Evolutionary conservation across 23 red algal genomes (phyloP), one percentile per base, ranked within the genome.

Genomic region (Gracilaria gracilis): DNA sequence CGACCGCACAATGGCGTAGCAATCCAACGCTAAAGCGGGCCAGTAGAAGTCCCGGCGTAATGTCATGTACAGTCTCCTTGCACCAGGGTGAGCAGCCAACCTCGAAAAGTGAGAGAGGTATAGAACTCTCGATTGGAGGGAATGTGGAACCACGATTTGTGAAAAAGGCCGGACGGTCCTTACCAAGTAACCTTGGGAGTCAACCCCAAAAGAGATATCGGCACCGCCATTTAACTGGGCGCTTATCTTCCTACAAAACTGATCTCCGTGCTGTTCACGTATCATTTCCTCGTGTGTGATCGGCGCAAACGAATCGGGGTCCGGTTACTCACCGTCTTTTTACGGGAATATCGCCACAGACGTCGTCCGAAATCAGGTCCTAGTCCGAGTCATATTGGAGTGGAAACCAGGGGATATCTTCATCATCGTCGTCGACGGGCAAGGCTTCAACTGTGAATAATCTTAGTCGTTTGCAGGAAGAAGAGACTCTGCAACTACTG

Each of bases 141-240:
- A 40, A 21, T 31, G 31, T 17, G 50, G 51, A 21, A 80, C 54
- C 40, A 80, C 0, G 47, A 80, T 53, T 80, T 50, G 75, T 53
- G 35, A 16, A 20, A 0, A 15, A 32, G 38, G 20, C 0, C 54
- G 40, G 17, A 80, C 75, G 20, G 0, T 47, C 31, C 38, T 40
- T 7, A 46, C 42, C 42, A 46, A 46, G 42, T 46, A 46, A 46
- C 42, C 42, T 46, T 46, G 42, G 4, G 27, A 20, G 39, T 80
- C 28, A 29, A 80, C 27, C 16, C 21, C 0, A 19, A 57, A 80
- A 16, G 75, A 38, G 40, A 80, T 33, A 17, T 53, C 0, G 5
- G 46, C 75, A 40, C 75, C 75, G 19, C 75, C 75, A 48, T 80
- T 80, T 27, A 80, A 38, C 46, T 21, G 50, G 2, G 38, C 31